Evolutionary conservation across 2,329 filamentous ascomycete species (phyloP), one percentile per base, ranked within the genome.

Genomic region (Sporothrix pallida): DNA sequence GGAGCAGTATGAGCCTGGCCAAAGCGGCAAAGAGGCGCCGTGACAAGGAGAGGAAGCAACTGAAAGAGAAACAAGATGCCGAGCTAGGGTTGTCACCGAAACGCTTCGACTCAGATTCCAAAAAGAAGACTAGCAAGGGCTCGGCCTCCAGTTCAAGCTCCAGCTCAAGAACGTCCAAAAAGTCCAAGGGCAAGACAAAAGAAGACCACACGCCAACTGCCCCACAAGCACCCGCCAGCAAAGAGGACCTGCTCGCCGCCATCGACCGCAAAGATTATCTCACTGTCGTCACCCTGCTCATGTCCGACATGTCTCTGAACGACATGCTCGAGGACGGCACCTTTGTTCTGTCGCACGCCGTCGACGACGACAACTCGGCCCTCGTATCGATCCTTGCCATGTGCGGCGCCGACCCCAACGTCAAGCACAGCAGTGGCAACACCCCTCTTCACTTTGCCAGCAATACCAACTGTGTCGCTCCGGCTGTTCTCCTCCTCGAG

Each of bases 371-470:
- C 72, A 73, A 65, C 48, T 10, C 72, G 7, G 72, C 72, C 17
- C 56, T 73, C 13, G 72, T 73, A 8, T 70, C 67, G 8, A 50
- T 71, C 17, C 72, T 73, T 10, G 72, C 65, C 26, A 50, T 71
- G 23, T 73, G 72, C 26, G 73, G 70, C 20, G 78, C 77, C 50
- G 71, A 75, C 2, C 71, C 75, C 4, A 74, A 77, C 10, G 74
- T 72, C 8, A 37, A 54, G 7, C 75, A 73, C 62, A 71, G 72
- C 12, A 67, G 71, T 12, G 77, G 79, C 1, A 77, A 75, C 37
- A 74, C 75, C 8, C 76, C 78, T n/a, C 75, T 79, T 17, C 78
- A 79, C 71, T 74, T 78, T 72, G 78, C 78, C 26, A 76, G 77
- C 37, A 74, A 74, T 2, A 76, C 75, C 52, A 76, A 77, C 63